A percentile compares a stretch with the other conserved stretches of the same genome.
phyloP scores from a whole-genome alignment of 768 basidiomycete genomes.

The Termitomyces sp. region DNA sequence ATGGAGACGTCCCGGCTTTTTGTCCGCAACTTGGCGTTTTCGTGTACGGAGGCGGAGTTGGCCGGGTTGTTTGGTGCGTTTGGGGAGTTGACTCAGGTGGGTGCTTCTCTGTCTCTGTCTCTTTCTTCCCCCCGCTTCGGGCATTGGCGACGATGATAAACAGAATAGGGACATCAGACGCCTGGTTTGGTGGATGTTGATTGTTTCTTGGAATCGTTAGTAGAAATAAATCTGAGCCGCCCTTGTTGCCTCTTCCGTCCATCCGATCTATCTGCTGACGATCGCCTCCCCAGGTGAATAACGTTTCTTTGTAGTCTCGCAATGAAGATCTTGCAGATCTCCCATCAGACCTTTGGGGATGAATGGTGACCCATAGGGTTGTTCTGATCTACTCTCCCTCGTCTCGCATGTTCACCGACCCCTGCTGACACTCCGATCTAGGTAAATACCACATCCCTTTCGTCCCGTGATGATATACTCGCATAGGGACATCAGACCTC shows the following conservation, averaged over 20 bases:
- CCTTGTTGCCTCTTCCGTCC: too few species aligned
- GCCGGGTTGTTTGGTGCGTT: conserved; percentile 55
- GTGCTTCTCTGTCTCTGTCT: conserved; percentile 14
- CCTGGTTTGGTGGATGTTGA: conserved; percentile 26
- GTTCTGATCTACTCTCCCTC: too few species aligned
- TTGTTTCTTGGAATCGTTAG: conserved; percentile 39
- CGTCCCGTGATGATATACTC: conserved; percentile 33
- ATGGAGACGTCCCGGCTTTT: conserved; percentile 77
- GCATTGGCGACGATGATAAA: conserved; percentile 34
- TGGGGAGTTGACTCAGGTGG: conserved; percentile 76
- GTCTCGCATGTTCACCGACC: too few species aligned
- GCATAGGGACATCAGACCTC: conserved; percentile 66
- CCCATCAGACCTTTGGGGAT: too few species aligned
- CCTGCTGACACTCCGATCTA: too few species aligned
- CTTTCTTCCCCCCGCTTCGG: too few species aligned
- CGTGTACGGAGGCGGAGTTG: conserved; percentile 71
- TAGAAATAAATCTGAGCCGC: conserved; percentile 49
- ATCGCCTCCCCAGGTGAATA: conserved; percentile 29
- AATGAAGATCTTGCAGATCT: too few species aligned
- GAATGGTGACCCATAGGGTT: too few species aligned
- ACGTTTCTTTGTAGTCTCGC: too few species aligned
- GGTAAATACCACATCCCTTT: conserved; percentile 5
- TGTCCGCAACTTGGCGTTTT: conserved; percentile 91
- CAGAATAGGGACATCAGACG: conserved; percentile 42
- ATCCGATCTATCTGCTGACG: too few species aligned